Evolutionary conservation across 345 rosid genomes (phyloP).

Genomic region (Schrenkiella parvula): DNA sequence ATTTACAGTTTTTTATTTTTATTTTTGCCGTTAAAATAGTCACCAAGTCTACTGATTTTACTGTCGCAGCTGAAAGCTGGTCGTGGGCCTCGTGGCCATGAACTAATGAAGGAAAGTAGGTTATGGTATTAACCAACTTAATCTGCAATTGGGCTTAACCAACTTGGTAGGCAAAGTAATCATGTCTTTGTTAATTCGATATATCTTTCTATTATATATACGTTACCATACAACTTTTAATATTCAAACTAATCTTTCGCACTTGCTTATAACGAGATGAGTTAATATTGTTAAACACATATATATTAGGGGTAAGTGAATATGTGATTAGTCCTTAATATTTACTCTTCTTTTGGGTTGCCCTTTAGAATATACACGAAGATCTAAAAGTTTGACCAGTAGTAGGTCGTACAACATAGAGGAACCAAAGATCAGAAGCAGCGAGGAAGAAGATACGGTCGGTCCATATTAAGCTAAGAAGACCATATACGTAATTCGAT

Average conservation of each 20-base stretch:
- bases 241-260: not conserved
- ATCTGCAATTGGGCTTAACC: not conserved
- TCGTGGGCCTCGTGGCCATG: not conserved
- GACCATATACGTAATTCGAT: conserved; percentile 20
- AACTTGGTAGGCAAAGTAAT: not conserved
- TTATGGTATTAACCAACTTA: not conserved
- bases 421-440: conserved; percentile 14
- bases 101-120: not conserved
- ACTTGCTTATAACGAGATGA: not conserved
- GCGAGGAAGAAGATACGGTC: conserved; percentile 27
- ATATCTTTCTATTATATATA: not conserved
- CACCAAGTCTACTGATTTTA: conserved; percentile 2
- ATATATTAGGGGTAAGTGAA: not conserved
- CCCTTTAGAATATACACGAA: not conserved
- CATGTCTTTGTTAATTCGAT: not conserved
- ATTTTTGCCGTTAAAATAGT: not conserved
- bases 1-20: not conserved
- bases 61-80: not conserved
- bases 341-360: not conserved
- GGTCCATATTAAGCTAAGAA: conserved; percentile 28
- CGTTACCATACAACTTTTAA: not conserved
- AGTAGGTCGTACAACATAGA: conserved; percentile 13
- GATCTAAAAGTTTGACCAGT: conserved; percentile 16
- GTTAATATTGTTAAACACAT: not conserved
- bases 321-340: not conserved